Conservation (phyloP, 2,329 filamentous ascomycete species). For the Orbilia oligospora region DNA sequence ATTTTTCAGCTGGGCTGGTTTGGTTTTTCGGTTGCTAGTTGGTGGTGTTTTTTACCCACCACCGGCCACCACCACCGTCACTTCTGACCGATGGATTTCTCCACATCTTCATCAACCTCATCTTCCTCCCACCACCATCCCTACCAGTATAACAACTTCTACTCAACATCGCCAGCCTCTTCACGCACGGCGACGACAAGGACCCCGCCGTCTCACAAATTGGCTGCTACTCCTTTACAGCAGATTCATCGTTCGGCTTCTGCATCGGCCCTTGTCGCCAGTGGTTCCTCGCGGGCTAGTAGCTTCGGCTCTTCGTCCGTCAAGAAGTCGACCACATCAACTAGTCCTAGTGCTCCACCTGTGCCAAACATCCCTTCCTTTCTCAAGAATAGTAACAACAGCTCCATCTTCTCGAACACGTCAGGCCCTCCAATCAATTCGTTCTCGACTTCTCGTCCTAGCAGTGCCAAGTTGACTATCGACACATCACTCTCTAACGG, state of each 20-base stretch:
- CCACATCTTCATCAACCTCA: conserved; percentile 46
- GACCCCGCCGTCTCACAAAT: conserved; percentile 43
- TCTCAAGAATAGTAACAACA: conserved; percentile 37
- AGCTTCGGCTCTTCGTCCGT: conserved; percentile 23
- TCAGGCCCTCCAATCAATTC: conserved; percentile 35
- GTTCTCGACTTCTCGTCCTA: conserved; percentile 53
- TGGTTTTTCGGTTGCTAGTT: conserved; percentile 15
- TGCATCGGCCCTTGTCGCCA: conserved; percentile 54
- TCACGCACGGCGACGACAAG: conserved; percentile 33
- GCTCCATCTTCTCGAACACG: conserved; percentile 13
- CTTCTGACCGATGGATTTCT: conserved; percentile 54
- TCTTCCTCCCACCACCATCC: conserved; percentile 19
- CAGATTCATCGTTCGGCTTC: conserved; percentile 51
- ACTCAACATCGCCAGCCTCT: conserved; percentile 52
- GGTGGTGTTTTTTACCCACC: conserved; percentile 30
- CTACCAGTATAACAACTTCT: conserved; percentile 27
- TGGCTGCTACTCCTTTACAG: conserved; percentile 39
- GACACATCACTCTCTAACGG: conserved; percentile 58
- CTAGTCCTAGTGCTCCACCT: conserved; percentile 39
- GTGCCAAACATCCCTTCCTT: conserved; percentile 58
- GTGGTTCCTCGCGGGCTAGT: conserved; percentile 32
- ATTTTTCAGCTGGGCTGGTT: conserved; percentile 42
- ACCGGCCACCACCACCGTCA: conserved; percentile 20
- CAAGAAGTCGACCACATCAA: conserved; percentile 46
- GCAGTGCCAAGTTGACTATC: conserved; percentile 58